Conservation (phyloP, 2,329 filamentous ascomycete species). For the Aspergillus novofumigatus region DNA sequence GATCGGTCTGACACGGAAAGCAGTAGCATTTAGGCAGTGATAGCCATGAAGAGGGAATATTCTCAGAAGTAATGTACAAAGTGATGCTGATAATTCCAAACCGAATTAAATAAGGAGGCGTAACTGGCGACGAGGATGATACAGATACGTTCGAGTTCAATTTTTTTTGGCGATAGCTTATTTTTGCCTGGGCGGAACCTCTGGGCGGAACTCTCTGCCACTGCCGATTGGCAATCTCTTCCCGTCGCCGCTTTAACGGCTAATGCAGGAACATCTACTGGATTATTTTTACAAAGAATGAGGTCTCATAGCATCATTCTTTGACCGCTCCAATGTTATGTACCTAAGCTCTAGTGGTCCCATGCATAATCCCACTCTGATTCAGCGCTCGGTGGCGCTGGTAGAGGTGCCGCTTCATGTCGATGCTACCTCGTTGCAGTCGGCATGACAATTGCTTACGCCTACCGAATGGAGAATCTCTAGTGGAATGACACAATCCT, state of each 20-base stretch:
- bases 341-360: background rate
- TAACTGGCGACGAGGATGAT: background rate
- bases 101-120: background rate
- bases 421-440: background rate
- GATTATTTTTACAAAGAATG: background rate
- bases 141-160: background rate
- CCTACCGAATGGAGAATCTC: background rate
- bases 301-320: background rate
- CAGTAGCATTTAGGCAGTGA: background rate
- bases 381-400: background rate
- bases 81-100: background rate
- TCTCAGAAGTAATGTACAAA: background rate
- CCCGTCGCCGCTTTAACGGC: background rate
- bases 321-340: background rate
- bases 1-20: background rate
- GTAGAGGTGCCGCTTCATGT: background rate
- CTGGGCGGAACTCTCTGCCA: conserved; percentile 5
- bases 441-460: background rate
- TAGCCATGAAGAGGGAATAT: background rate
- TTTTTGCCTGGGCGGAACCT: conserved; percentile 7
- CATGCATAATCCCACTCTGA: background rate
- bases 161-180: background rate
- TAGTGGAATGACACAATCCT: background rate
- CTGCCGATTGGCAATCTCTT: conserved; percentile 5
- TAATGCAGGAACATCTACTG: background rate